phyloP scores from a whole-genome alignment of 2,329 filamentous ascomycete species.

The Talaromyces piceae region DNA sequence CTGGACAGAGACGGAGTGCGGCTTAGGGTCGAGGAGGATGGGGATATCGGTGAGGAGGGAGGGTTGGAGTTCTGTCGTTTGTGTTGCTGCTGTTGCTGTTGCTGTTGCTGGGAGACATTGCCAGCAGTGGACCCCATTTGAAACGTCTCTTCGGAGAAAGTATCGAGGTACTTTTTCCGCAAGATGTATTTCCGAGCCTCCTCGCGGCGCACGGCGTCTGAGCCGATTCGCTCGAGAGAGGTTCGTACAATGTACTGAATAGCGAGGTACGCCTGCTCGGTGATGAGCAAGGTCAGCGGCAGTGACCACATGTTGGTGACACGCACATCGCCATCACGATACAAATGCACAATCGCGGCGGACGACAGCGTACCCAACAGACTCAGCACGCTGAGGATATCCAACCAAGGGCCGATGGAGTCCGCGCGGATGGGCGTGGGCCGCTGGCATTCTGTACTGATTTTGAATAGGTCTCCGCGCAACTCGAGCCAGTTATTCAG shows the following conservation, averaged over 20 bases:
- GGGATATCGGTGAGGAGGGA: background rate
- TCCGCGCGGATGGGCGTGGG: constrained; percentile 86
- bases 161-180: constrained; percentile 64
- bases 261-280: constrained; percentile 76
- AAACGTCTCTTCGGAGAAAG: constrained; percentile 10
- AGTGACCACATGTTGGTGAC: constrained; percentile 69
- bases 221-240: constrained; percentile 70
- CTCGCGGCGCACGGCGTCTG: constrained; percentile 74
- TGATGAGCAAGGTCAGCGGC: constrained; percentile 68
- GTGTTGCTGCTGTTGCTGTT: background rate
- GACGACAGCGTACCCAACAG: constrained; percentile 90
- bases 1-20: background rate
- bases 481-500: constrained; percentile 96
- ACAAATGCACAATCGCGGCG: constrained; percentile 81
- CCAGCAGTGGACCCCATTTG: background rate
- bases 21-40: background rate
- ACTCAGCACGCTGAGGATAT: constrained; percentile 77
- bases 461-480: constrained; percentile 88
- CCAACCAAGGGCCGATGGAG: constrained; percentile 88
- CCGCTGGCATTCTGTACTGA: constrained; percentile 79
- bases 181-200: constrained; percentile 69
- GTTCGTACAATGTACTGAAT: constrained; percentile 63
- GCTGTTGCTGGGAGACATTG: background rate
- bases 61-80: background rate
- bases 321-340: constrained; percentile 59